Evolutionary conservation across 1,139 yeast genomes (phyloP).

Genomic region (Nakaseomyces bracarensis): DNA sequence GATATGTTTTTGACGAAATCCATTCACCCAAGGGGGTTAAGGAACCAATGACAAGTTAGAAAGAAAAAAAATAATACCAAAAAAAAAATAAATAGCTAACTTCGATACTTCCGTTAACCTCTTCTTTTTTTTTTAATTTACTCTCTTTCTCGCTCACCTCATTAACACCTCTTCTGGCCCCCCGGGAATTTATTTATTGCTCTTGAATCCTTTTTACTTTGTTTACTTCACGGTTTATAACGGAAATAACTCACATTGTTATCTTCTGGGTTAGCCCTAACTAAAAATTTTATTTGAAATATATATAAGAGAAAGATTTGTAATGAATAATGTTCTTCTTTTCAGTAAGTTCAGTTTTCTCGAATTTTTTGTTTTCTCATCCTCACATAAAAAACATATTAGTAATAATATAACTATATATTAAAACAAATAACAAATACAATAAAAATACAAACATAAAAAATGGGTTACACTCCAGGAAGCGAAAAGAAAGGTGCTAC

Average conservation of each 20-base stretch:
- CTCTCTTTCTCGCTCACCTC: too few species aligned
- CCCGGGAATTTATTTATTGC: background rate
- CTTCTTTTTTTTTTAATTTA: too few species aligned
- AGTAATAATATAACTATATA: background rate
- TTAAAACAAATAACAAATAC: slow-evolving; percentile 26
- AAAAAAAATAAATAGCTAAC: too few species aligned
- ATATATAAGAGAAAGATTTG: background rate
- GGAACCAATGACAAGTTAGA: too few species aligned
- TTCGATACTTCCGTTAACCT: too few species aligned
- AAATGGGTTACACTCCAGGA: slow-evolving; percentile 40
- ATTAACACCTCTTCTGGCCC: too few species aligned
- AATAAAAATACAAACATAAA: slow-evolving; percentile 8
- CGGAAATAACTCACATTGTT: background rate
- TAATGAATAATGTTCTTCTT: too few species aligned
- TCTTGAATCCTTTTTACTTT: background rate
- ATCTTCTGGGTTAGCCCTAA: background rate
- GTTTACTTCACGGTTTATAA: slow-evolving; percentile 1
- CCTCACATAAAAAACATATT: background rate
- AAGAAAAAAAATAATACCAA: too few species aligned
- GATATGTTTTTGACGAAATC: too few species aligned
- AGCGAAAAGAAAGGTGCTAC: slow-evolving; percentile 97
- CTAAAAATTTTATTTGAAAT: too few species aligned
- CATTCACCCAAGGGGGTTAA: too few species aligned
- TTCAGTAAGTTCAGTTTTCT: background rate
- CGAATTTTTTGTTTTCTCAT: background rate